Evolutionary conservation across 352 stramenopile genomes (phyloP), one percentile per base, ranked within the genome.

Genomic region (Phytophthora palmivora): DNA sequence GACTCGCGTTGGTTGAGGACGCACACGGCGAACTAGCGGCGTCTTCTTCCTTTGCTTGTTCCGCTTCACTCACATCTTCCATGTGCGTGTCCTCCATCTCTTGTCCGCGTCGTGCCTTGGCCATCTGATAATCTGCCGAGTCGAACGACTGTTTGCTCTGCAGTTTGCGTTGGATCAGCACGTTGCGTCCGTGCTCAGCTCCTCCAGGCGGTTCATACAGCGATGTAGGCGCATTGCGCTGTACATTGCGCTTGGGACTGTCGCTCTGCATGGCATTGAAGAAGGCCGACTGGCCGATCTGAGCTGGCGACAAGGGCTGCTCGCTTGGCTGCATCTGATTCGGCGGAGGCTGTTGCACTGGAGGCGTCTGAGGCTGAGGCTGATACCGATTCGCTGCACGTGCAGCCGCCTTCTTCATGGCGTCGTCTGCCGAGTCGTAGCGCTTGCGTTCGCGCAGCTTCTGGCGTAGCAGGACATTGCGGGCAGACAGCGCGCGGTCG

Each of bases 371-470:
- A 7, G 42, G 16, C 26, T 46, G 38, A 16, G 15, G 46, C 26
- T 72, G 43, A 47, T 68, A 47, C 59, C 65, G 58, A 46, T n/a
- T 47, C 10, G 46, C 18, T 14, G 48, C 47, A n/a, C 37, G 53
- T 18, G 52, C 63, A 38, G 58, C 62, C 45, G 58, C 59, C 53
- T 88, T 80, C 45, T 86, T 82, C 77, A 95, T 89, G 26, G 84
- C 82, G 43, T 95, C 84, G 63, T 95, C 87, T 4, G 87, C 87
- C 56, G 87, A 95, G 72, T 95, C 87, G 55, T 91, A 95, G 5
- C 79, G 84, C 63, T 93, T 95, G 52, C 81, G 72, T 56, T 95
- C 87, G 19, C 58, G 73, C 18, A 95, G 70, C 43, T 89, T 90
- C 43, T 81, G 77, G 28, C 71, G 84, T 42, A 95, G 76, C 41